Base-by-base conservation (phyloP, 75 land plant species). In the Isoetes taiwanensis region DNA sequence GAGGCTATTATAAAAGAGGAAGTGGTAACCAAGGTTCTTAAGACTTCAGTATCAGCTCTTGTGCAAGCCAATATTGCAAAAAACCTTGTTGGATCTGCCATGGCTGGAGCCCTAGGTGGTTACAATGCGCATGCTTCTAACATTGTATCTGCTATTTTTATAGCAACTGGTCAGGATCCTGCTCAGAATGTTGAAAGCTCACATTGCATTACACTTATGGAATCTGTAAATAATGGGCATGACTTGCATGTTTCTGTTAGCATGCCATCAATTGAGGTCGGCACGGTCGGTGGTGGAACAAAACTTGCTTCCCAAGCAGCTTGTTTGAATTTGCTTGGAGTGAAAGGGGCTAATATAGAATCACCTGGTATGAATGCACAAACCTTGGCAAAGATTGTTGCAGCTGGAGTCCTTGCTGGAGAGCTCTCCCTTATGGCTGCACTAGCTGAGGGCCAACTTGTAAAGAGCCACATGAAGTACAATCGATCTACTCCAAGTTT, bases 251-350 rank as follows among this genome's bases (percentile, higher is more conserved):
- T 70, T 14, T 72, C 75, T 25, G 75, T 72, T 1, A 72, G 43
- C 10, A 72, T 72, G 75, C 75, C 75, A 4, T 68, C 75, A 12
- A 69, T 72, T 29, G 75, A 72, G 61, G 75, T 68, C 21, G 93
- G 93, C 32, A 86, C 93, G 6, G 77, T 86, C 42, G 93, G 93
- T 35, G 93, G 93, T 29, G 93, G 93, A 3, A 84, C 85, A 21
- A 89, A 87, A 34, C 65, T 87, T 23, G 77, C 85, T 28, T 80
- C 93, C 14, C 93, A 87, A 50, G 57, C 90, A 35, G 85, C 93
- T 1, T 84, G 89, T 54, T 48, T 87, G 61, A 80, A 84, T 35
- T 66, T 87, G 29, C 75, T 87, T 34, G 93, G 93, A n/a, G 81
- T 86, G 27, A 83, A 84, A 63, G 91, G 88, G 5, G 77, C 91